phyloP scores from a whole-genome alignment of 306 rosid species.

The Fragaria vesca region DNA sequence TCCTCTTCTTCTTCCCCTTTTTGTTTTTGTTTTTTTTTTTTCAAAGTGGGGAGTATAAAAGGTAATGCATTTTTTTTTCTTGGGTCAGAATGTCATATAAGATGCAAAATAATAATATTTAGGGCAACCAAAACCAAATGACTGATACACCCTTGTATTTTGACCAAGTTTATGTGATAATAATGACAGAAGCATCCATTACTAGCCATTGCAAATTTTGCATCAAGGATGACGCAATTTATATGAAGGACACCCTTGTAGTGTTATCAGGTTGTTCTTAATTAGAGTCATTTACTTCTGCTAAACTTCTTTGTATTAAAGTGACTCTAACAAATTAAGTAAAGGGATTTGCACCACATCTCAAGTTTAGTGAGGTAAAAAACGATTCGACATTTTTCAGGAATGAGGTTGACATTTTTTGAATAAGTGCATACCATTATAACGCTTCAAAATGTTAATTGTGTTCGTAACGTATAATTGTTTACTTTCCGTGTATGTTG shows the following conservation, averaged over 20 bases:
- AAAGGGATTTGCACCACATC: not conserved
- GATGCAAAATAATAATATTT: not conserved
- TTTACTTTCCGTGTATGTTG: not conserved
- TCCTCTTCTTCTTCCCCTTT: not conserved
- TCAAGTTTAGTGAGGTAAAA: not conserved
- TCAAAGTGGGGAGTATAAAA: not conserved
- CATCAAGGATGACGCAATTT: not conserved
- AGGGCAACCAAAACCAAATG: not conserved
- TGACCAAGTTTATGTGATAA: slow-evolving; percentile 7
- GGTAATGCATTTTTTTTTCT: not conserved
- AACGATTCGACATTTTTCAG: fast-evolving
- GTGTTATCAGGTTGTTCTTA: not conserved
- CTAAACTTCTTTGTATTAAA: not conserved
- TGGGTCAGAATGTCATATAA: not conserved
- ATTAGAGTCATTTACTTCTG: not conserved
- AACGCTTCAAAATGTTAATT: not conserved
- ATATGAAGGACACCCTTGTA: not conserved
- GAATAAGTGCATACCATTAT: fast-evolving
- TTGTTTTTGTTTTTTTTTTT: not conserved
- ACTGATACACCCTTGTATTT: slow-evolving; percentile 19
- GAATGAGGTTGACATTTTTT: not conserved
- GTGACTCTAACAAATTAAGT: not conserved
- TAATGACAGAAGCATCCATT: not conserved
- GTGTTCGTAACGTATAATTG: not conserved
- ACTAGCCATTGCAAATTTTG: not conserved